Base-by-base conservation (phyloP, 1,284 basidiomycete species). In the Phellopilus nigrolimitatus region DNA sequence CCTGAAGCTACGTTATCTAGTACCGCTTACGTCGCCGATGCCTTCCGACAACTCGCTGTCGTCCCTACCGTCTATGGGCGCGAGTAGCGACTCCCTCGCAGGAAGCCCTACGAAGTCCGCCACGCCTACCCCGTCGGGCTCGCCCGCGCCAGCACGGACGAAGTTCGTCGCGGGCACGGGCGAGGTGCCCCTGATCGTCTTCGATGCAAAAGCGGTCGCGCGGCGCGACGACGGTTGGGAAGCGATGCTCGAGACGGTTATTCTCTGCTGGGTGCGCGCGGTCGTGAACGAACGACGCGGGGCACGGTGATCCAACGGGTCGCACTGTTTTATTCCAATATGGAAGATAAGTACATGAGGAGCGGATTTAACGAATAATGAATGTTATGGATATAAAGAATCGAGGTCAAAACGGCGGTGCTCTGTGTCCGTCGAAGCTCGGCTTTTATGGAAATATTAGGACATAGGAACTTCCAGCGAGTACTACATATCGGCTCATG, bases 171-270 rank as follows among this genome's bases (percentile, higher is more conserved):
- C 36, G 25, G 49, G 46, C 10, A 40, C 33, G 21, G 51, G 47
- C 4, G 48, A 59, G 51, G 66, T 70, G 19, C 57, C 65, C 3
- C 58, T 60, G 4, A 48, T 80, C 22, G 54, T 74, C 6, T 92
- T 94, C 59, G 88, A 92, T 60, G 80, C 88, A 0, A 77, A 76
- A 44, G 64, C 80, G 9, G 78, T 93, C 1, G 90, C 89, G 30
- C 74, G 81, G 50, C 78, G 75, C 53, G 88, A 87, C 7, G 72
- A 76, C 0, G 89, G 87, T 0, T 94, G 91, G 91, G 82, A 90
- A 49, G 69, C 71, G 17, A 89, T 91, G 85, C 71, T 94, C 9
- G 81, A 84, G 62, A 60, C 61, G 10, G 73, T 80, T 0, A 66
- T 91, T 8, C 42, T 76, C 34, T 68, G 71, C 33, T 94, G 91